Conservation (phyloP, 345 rosid genomes). For the Eucalyptus caleyi region DNA sequence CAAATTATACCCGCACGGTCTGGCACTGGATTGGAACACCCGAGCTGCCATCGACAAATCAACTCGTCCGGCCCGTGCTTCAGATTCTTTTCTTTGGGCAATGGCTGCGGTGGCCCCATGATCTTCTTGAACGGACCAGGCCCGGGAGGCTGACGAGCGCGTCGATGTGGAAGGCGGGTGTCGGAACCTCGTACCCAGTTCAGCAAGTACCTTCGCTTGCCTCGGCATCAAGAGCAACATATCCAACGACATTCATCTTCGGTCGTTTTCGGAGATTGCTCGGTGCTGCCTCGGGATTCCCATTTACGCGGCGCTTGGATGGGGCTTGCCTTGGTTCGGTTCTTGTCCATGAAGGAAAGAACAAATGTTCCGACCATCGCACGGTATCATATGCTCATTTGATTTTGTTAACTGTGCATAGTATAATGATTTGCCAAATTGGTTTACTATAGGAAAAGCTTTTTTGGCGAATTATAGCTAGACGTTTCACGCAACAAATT, state of each 20-base stretch:
- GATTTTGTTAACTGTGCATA: not conserved
- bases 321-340: not conserved
- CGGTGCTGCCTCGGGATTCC: not conserved
- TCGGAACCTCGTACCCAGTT: not conserved
- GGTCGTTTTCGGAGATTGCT: not conserved
- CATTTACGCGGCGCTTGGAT: not conserved
- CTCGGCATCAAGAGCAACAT: not conserved
- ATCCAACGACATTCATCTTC: not conserved
- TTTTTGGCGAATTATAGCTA: not conserved
- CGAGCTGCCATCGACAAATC: conserved; percentile 8
- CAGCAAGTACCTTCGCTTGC: not conserved
- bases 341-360: not conserved
- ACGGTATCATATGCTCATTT: not conserved
- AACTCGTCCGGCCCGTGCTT: not conserved
- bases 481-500: not conserved
- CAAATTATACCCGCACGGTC: not conserved
- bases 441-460: not conserved
- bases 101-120: not conserved
- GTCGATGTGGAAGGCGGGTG: not conserved
- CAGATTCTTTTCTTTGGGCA: conserved; percentile 3
- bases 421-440: not conserved
- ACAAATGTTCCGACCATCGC: not conserved
- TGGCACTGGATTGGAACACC: conserved; percentile 16
- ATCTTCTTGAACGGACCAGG: not conserved
- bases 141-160: not conserved